These are phyloP conservation scores for Candida tammaniensis DNA, from an alignment of 805 yeast species.

Conservation along the genomic window DNA sequence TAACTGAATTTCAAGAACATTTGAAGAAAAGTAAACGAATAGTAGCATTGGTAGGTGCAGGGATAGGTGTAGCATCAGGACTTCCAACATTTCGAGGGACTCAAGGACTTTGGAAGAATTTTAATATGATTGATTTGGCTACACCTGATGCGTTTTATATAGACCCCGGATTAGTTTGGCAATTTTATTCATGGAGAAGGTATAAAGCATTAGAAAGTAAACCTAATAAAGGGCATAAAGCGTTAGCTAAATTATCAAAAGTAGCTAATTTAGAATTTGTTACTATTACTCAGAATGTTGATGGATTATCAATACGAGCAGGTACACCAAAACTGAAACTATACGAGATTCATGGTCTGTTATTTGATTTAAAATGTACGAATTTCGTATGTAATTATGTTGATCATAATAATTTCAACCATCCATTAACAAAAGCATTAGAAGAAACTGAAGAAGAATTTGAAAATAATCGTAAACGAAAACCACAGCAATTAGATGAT, in stretches of 20 bases:
- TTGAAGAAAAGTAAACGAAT: conserved; percentile 45
- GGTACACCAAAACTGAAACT: conserved; percentile 53
- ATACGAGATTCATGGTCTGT: conserved; percentile 74
- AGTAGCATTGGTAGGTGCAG: conserved; percentile 77
- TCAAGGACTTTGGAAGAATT: conserved; percentile 74
- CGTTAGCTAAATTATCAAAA: conserved; percentile 61
- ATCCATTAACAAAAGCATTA: conserved; percentile 60
- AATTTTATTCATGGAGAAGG: conserved; percentile 73
- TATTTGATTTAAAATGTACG: conserved; percentile 74
- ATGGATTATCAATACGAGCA: conserved; percentile 68
- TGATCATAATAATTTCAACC: conserved; percentile 48
- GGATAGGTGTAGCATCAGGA: conserved; percentile 76
- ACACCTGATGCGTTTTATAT: conserved; percentile 86
- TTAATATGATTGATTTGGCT: conserved; percentile 78
- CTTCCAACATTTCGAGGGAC: conserved; percentile 70
- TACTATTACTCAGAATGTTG: conserved; percentile 82
- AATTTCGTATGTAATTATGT: conserved; percentile 66
- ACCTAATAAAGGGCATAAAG: conserved; percentile 74
- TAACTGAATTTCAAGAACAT: conserved; percentile 49
- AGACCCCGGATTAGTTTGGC: conserved; percentile 90
- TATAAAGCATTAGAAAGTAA: conserved; percentile 58
- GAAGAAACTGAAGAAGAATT: conserved; percentile 37
- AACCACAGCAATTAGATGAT: conserved; percentile 8
- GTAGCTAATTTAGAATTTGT: conserved; percentile 37
- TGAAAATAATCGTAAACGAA: conserved; percentile 12